A percentile compares a stretch with the other conserved stretches of the same genome.
Evolutionary conservation across 2,329 filamentous ascomycete genomes (phyloP).

Genomic region (Venturia pyrina): DNA sequence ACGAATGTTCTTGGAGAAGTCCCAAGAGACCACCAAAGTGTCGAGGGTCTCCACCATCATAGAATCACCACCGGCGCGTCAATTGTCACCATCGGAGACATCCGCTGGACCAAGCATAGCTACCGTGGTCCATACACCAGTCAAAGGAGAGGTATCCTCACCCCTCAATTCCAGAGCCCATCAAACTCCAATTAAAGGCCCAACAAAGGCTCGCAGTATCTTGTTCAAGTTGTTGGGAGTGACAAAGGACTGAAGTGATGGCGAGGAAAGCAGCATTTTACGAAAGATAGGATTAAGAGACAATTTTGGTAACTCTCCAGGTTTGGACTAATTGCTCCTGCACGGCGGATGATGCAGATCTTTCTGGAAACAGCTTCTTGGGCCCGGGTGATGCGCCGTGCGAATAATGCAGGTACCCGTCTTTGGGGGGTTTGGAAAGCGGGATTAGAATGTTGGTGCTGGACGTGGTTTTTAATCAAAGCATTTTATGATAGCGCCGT

Average conservation of each 20-base stretch:
- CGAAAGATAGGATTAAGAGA: background rate
- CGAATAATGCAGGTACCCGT: constrained; percentile 12
- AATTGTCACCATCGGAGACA: background rate
- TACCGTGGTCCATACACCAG: constrained; percentile 1
- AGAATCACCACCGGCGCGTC: background rate
- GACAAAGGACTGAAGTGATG: background rate
- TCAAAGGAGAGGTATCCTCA: background rate
- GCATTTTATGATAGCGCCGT: background rate
- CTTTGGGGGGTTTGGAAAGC: constrained; percentile 8
- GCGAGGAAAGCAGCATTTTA: constrained; percentile 3
- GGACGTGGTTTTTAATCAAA: background rate
- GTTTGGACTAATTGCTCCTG: constrained; percentile 7
- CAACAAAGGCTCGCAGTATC: constrained; percentile 6
- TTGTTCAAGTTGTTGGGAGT: constrained; percentile 10
- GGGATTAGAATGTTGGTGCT: constrained; percentile 1
- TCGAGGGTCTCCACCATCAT: constrained; percentile 1
- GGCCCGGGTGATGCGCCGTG: background rate
- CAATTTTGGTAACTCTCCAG: constrained; percentile 2
- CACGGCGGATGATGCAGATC: background rate
- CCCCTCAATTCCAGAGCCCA: background rate
- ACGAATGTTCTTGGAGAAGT: background rate
- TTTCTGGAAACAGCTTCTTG: constrained; percentile 11
- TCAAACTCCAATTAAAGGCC: constrained; percentile 1
- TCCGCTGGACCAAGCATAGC: constrained; percentile 1
- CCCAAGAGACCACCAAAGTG: constrained; percentile 1